Percentiles rank a stretch among this genome's conserved stretches.
Conservation (phyloP, 116 monocot species). For the Thalassia testudinum region DNA sequence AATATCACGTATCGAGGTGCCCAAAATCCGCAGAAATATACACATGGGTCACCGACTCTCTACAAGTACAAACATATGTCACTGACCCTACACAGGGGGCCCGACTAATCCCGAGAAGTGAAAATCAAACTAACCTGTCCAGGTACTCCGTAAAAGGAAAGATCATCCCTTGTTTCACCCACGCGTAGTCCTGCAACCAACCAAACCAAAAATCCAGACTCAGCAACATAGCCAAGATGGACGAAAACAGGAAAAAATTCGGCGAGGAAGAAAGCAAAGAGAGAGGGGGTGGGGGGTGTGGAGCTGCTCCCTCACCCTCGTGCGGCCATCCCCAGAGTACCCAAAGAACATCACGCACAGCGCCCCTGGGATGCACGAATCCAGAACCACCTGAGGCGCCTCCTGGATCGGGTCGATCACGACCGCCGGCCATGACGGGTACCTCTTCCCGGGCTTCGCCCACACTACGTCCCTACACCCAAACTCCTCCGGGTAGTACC, state of each 20-base stretch:
- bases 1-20: no score
- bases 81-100: no score
- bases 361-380: constrained; percentile 43
- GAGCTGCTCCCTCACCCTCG: constrained; percentile 50
- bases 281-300: no score
- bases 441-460: constrained; percentile 62
- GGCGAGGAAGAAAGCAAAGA: no score
- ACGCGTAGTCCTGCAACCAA: constrained; percentile 76
- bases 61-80: no score
- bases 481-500: constrained; percentile 47
- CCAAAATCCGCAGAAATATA: no score
- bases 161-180: constrained; percentile 84
- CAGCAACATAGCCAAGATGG: not conserved
- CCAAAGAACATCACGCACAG: constrained; percentile 90
- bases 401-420: constrained; percentile 70
- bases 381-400: constrained; percentile 47
- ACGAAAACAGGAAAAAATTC: no score
- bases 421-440: constrained; percentile 78
- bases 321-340: constrained; percentile 32
- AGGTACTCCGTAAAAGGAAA: constrained; percentile 82
- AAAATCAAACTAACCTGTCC: constrained; percentile 23
- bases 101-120: no score
- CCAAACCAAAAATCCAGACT: constrained; percentile 1
- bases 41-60: no score
- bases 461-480: constrained; percentile 63